These are phyloP conservation scores for Bruguiera hainesii DNA, from an alignment of 441 rosid genomes.

Conservation along the genomic window DNA sequence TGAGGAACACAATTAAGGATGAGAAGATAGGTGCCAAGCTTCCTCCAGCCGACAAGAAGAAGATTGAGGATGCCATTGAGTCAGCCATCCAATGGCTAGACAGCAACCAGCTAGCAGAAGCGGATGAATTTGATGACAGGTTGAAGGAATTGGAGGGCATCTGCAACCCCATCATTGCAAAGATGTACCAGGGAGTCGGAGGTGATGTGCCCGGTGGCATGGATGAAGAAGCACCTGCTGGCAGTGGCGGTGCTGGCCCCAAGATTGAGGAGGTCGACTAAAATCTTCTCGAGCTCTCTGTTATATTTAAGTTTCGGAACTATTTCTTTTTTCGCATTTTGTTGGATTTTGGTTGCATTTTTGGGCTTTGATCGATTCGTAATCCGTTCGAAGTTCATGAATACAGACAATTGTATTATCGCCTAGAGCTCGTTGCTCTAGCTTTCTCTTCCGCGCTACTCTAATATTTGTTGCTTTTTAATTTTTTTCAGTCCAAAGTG, in stretches of 20 bases:
- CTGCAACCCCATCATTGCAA: constrained; percentile 65
- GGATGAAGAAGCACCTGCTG: constrained; percentile 43
- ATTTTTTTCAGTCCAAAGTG: too few species aligned
- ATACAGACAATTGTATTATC: not conserved
- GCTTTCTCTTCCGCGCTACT: not conserved
- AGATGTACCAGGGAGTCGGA: constrained; percentile 63
- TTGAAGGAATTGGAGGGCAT: constrained; percentile 62
- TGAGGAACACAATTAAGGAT: constrained; percentile 49
- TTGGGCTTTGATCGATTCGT: not conserved
- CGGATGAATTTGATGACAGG: constrained; percentile 66
- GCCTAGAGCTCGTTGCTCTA: not conserved
- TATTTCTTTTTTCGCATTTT: not conserved
- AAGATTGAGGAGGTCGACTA: constrained; percentile 53
- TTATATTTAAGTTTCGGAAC: not conserved
- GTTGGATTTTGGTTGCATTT: not conserved
- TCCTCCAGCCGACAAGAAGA: constrained; percentile 48
- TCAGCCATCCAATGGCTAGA: constrained; percentile 57
- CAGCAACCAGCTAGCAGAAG: constrained; percentile 56
- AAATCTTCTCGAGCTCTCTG: not conserved
- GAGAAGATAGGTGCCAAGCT: constrained; percentile 57
- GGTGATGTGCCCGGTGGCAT: constrained; percentile 28
- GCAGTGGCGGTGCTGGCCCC: constrained; percentile 47
- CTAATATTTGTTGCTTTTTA: too few species aligned
- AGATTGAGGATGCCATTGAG: constrained; percentile 54
- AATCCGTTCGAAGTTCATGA: not conserved